Percentiles rank a stretch among this genome's conserved stretches.
Conservation (phyloP, 495 filamentous ascomycete genomes). For the Neurospora sp. region DNA sequence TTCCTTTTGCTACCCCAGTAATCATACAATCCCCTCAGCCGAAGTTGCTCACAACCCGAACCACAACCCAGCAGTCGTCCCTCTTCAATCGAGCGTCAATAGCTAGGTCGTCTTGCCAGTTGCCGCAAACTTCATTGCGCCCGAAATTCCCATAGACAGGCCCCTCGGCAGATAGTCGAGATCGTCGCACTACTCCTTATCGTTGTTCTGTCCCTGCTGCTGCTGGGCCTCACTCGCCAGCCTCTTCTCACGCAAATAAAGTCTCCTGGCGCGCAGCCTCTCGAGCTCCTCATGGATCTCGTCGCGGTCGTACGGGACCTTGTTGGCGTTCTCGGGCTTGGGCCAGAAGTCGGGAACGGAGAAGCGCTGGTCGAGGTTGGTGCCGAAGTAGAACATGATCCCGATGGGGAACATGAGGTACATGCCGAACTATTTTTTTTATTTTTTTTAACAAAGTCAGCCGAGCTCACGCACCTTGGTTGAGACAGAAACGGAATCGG, state of each 20-base stretch:
- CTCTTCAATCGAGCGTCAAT: no score
- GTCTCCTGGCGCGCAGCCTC: constrained; percentile 51
- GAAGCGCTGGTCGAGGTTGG: constrained; percentile 91
- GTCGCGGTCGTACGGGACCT: constrained; percentile 77
- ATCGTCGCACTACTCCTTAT: constrained; percentile 10
- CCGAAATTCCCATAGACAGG: no score
- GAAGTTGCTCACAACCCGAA: no score
- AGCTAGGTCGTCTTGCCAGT: no score
- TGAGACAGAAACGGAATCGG: background rate
- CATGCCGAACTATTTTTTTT: constrained; percentile 67
- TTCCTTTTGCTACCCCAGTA: background rate
- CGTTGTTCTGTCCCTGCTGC: constrained; percentile 25
- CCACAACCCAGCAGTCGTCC: no score
- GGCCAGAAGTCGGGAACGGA: constrained; percentile 90
- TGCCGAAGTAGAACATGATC: constrained; percentile 99
- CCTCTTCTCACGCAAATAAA: constrained; percentile 50
- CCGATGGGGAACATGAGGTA: constrained; percentile 98
- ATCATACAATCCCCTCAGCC: background rate
- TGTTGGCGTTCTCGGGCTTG: constrained; percentile 71
- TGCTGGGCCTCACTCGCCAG: constrained; percentile 44
- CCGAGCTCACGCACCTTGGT: background rate
- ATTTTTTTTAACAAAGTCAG: background rate
- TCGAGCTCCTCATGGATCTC: constrained; percentile 75
- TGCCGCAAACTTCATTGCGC: background rate
- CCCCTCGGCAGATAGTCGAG: no score